phyloP scores from a whole-genome alignment of 169 alveolate genomes.

The Cryptosporidium sp. region DNA sequence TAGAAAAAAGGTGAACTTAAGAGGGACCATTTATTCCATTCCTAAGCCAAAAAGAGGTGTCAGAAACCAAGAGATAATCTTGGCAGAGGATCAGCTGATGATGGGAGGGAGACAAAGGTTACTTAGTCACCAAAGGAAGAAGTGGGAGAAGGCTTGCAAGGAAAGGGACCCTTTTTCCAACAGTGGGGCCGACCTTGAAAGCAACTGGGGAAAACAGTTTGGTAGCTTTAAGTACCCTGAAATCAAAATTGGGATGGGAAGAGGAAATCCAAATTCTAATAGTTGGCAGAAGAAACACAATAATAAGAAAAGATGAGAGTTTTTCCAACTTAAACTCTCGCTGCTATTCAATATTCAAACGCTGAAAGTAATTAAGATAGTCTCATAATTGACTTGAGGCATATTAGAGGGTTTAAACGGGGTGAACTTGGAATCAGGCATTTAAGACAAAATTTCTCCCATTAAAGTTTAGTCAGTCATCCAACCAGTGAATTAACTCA shows the following conservation, averaged over 20 bases:
- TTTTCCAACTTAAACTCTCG: too few relatives aligned
- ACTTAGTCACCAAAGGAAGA: slow-evolving; percentile 75
- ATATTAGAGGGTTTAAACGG: neutral
- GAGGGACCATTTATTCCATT: slow-evolving; percentile 85
- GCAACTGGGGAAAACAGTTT: slow-evolving; percentile 49
- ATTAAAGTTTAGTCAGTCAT: too few relatives aligned
- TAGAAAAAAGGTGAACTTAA: slow-evolving; percentile 77
- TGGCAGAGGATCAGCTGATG: slow-evolving; percentile 87
- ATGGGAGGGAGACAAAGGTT: slow-evolving; percentile 82
- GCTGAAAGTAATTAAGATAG: too few relatives aligned
- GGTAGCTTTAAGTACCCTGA: slow-evolving; percentile 76
- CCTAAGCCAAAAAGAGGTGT: slow-evolving; percentile 85
- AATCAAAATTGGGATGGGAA: slow-evolving; percentile 79
- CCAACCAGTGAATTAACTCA: too few relatives aligned
- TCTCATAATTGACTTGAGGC: too few relatives aligned
- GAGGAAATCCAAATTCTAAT: slow-evolving; percentile 83
- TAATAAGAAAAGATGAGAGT: neutral
- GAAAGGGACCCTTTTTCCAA: slow-evolving; percentile 78
- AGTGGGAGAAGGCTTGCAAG: slow-evolving; percentile 77
- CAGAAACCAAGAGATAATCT: slow-evolving; percentile 79
- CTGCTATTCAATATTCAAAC: too few relatives aligned
- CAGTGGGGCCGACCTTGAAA: slow-evolving; percentile 35
- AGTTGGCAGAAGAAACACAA: slow-evolving; percentile 78
- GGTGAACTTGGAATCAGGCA: neutral
- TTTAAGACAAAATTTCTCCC: neutral